Percentiles rank a stretch among this genome's conserved stretches.
Conservation (phyloP, 257 asterid species). For the Solanum chmielewskii region DNA sequence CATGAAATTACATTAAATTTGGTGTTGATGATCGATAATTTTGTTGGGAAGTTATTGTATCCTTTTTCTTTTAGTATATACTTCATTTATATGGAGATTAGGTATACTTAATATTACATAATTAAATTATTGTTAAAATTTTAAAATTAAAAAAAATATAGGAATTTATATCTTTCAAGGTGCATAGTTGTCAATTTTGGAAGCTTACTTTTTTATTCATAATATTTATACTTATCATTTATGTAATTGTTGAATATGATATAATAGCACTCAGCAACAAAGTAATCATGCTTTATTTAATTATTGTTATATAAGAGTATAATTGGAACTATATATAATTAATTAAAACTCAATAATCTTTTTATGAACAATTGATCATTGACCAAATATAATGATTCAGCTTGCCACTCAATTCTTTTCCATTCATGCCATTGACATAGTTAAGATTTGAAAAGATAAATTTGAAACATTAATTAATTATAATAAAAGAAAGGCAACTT, state of each 20-base stretch:
- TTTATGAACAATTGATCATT: not conserved
- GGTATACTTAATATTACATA: not conserved
- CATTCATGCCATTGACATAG: not conserved
- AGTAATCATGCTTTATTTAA: not conserved
- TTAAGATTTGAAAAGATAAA: not conserved
- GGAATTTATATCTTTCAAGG: not conserved
- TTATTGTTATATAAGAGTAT: not conserved
- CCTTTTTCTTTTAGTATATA: not conserved
- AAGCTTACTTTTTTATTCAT: not conserved
- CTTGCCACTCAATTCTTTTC: not conserved
- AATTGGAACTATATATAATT: not conserved
- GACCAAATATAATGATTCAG: not conserved
- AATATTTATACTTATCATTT: not conserved
- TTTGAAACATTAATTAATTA: not conserved
- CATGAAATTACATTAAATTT: too few relatives aligned
- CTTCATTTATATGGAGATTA: not conserved
- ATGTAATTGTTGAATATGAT: not conserved
- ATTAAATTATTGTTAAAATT: not conserved
- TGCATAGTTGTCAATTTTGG: not conserved
- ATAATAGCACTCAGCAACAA: not conserved
- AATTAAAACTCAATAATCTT: not conserved
- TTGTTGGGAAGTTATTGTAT: not conserved
- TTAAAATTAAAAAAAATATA: not conserved
- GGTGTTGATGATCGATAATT: not conserved
- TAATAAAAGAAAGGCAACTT: not conserved